Conservation (phyloP, 768 basidiomycete species). For the Suillus discolor region DNA sequence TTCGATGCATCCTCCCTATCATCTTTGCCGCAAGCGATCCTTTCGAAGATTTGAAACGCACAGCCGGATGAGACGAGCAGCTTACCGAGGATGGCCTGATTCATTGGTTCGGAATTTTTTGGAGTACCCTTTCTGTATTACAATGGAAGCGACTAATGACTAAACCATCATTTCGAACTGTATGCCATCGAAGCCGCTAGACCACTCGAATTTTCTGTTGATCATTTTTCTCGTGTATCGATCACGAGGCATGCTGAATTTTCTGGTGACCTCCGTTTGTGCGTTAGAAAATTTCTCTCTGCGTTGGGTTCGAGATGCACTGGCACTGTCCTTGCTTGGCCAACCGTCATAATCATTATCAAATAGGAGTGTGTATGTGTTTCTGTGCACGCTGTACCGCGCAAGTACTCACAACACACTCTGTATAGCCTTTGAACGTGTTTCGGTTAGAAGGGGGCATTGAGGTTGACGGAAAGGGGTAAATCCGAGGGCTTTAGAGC, state of each 20-base stretch:
- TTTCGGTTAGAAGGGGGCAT: conserved; percentile 25
- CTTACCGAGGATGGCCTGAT: too few relatives aligned
- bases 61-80: background rate
- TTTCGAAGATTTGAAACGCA: background rate
- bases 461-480: conserved; percentile 69
- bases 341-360: background rate
- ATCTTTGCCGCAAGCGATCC: background rate
- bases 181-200: background rate
- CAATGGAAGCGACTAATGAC: background rate
- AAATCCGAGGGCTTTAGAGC: conserved; percentile 50
- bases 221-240: background rate
- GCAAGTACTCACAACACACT: background rate
- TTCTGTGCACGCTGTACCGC: background rate
- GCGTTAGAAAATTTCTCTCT: too few relatives aligned
- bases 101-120: background rate
- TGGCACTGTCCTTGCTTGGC: background rate
- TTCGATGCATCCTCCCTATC: background rate
- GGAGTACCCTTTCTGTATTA: background rate
- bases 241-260: background rate
- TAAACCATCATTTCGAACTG: background rate
- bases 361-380: background rate
- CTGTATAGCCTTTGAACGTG: background rate
- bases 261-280: background rate
- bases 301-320: background rate
- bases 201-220: background rate